phyloP scores from a whole-genome alignment of 805 yeast species.

The Saturnispora galanensis region DNA sequence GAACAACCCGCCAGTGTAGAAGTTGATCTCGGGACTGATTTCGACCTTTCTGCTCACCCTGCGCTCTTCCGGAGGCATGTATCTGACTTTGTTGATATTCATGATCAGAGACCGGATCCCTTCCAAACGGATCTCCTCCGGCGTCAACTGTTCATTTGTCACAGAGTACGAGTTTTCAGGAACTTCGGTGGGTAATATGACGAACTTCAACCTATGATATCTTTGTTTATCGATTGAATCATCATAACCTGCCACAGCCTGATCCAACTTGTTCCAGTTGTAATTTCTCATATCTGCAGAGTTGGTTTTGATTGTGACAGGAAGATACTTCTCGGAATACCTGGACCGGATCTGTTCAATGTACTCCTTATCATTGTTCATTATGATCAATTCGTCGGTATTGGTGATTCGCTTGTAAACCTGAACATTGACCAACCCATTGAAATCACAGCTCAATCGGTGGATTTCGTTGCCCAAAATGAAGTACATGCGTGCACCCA shows the following conservation, averaged over 20 bases:
- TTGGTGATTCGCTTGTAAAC: constrained; percentile 38
- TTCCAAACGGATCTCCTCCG: constrained; percentile 88
- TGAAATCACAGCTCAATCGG: constrained; percentile 63
- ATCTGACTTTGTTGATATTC: constrained; percentile 48
- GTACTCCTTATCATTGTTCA: constrained; percentile 27
- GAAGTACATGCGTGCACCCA: constrained; percentile 62
- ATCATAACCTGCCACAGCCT: constrained; percentile 81
- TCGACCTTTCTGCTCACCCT: constrained; percentile 33
- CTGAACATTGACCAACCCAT: constrained; percentile 69
- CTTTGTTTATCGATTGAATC: constrained; percentile 51
- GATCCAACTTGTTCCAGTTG: constrained; percentile 92
- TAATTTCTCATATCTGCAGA: constrained; percentile 39
- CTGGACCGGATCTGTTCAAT: constrained; percentile 62
- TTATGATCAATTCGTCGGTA: constrained; percentile 12
- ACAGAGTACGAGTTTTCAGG: constrained; percentile 40
- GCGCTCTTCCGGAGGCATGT: constrained; percentile 34
- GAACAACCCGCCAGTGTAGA: constrained; percentile 79
- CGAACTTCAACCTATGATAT: constrained; percentile 68
- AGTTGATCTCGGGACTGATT: constrained; percentile 62
- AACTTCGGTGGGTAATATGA: constrained; percentile 68
- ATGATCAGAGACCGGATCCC: constrained; percentile 67
- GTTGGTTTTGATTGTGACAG: constrained; percentile 45
- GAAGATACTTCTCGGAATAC: constrained; percentile 57
- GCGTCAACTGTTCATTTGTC: constrained; percentile 50
- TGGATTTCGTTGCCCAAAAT: constrained; percentile 79